Percentiles rank a stretch among this genome's conserved stretches.
Evolutionary conservation across 2,329 filamentous ascomycete species (phyloP).

Genomic region (Nigrospora osmanthi): DNA sequence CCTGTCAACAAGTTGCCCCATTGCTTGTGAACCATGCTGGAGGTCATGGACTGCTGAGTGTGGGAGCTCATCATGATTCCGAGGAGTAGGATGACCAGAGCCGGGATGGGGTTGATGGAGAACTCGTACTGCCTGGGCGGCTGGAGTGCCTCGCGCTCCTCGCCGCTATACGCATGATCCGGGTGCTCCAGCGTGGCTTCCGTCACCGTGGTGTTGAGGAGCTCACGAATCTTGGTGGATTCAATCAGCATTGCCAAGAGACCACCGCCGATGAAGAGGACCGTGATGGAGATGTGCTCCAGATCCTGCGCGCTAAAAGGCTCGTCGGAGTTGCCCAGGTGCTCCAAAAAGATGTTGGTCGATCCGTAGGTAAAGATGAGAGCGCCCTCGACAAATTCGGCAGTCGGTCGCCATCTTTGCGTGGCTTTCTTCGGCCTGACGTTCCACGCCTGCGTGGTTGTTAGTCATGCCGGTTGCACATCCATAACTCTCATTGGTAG

Average conservation of each 20-base stretch:
- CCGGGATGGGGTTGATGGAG: constrained; percentile 83
- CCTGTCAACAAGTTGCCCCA: constrained; percentile 83
- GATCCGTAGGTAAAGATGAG: constrained; percentile 86
- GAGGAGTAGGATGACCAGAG: constrained; percentile 75
- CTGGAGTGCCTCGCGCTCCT: constrained; percentile 41
- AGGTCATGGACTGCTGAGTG: constrained; percentile 74
- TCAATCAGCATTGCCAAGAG: constrained; percentile 71
- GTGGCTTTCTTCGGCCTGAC: constrained; percentile 54
- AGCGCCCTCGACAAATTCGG: constrained; percentile 83
- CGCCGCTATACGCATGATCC: constrained; percentile 27
- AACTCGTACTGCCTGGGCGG: constrained; percentile 62
- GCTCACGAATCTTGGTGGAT: constrained; percentile 58
- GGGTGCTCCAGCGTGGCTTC: constrained; percentile 23
- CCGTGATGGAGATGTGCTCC: constrained; percentile 86
- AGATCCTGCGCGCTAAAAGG: constrained; percentile 73
- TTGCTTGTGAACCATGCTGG: constrained; percentile 87
- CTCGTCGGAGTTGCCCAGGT: constrained; percentile 64
- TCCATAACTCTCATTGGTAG: no score
- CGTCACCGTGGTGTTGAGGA: constrained; percentile 50
- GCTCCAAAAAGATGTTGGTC: constrained; percentile 89
- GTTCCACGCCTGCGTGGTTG: constrained; percentile 66
- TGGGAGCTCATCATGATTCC: constrained; percentile 96
- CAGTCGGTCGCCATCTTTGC: constrained; percentile 64
- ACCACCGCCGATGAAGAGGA: constrained; percentile 90
- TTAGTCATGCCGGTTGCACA: constrained; percentile 6